phyloP scores from a whole-genome alignment of 2,329 filamentous ascomycete genomes.

The Fusarium pseudonygamai region DNA sequence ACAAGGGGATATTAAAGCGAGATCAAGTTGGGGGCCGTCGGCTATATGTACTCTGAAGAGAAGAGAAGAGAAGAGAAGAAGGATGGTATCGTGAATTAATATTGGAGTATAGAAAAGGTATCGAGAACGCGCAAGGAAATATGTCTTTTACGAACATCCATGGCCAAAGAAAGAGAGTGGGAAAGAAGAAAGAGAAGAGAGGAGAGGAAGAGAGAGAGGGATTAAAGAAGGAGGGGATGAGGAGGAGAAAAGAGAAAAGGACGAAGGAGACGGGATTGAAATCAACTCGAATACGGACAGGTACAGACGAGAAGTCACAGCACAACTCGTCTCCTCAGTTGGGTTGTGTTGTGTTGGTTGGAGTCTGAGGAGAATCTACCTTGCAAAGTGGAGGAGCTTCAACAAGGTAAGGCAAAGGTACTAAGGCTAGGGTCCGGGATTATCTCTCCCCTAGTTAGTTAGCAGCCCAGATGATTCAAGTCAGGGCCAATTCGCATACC shows the following conservation, averaged over 20 bases:
- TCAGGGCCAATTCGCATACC: neutral
- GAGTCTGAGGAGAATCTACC: neutral
- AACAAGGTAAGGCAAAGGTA: neutral
- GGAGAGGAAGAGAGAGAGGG: neutral
- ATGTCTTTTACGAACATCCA: constrained; percentile 8
- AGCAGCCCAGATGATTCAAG: neutral
- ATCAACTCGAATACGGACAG: neutral
- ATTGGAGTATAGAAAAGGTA: neutral
- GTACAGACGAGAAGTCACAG: neutral
- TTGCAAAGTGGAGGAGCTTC: neutral
- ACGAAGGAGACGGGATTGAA: constrained; percentile 3
- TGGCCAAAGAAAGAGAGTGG: constrained; percentile 5
- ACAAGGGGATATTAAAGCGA: constrained; percentile 17
- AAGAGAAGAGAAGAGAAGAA: neutral
- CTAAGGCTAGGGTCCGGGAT: neutral
- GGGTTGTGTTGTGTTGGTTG: neutral
- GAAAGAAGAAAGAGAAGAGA: neutral
- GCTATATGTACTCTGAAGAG: neutral
- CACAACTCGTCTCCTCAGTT: neutral
- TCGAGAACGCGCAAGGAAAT: neutral
- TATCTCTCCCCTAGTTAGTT: neutral
- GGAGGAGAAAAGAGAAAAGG: constrained; percentile 13
- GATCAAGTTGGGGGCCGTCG: neutral
- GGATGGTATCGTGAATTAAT: neutral
- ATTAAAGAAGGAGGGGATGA: neutral